Base-by-base conservation (phyloP, 2,329 filamentous ascomycete genomes). In the Helminthosporium solani region DNA sequence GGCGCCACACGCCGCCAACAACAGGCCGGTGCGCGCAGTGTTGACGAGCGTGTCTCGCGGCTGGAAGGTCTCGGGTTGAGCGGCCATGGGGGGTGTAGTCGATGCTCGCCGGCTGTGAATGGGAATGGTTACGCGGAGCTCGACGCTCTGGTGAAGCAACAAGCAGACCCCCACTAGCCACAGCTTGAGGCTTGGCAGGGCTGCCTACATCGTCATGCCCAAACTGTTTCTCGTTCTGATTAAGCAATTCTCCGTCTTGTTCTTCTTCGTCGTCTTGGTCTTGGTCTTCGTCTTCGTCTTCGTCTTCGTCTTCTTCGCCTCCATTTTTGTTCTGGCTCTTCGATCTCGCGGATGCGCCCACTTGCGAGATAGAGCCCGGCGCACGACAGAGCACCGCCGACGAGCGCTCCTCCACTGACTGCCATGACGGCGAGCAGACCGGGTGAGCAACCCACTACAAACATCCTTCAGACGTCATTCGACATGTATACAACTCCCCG, bases 11-110 rank as follows among this genome's bases (percentile, higher is more conserved):
- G 76, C 75, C 63, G 84, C 83, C 50, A 85, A 84, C 60, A 89
- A 73, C 54, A 84, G 63, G 33, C 80, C 81, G 51, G 83, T 82
- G 68, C 82, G 83, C 66, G 85, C 74, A 40, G 85, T 80, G 53
- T 80, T 78, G 56, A 80, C 78, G 60, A 95, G 73, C 57, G 89
- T 84, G 79, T 95, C 88, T 71, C 85, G 82, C 39, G 86, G 83
- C 55, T 87, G 82, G 72, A 86, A 95, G 52, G 67, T 53, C 21
- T 56, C 49, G 47, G 62, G 49, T 49, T 58, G 50, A 50, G 58
- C 59, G 56, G 66, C 66, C 68, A 71, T 71, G 56, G 56, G 53
- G 64, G 65, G 63, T 64, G 47, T 43, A 54, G 49, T 60, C 52
- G 58, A 53, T 45, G 56, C n/a, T n/a, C n/a, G n/a, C n/a, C n/a